Base-by-base conservation (phyloP, 495 filamentous ascomycete species). In the Lasiosphaeria hispida region DNA sequence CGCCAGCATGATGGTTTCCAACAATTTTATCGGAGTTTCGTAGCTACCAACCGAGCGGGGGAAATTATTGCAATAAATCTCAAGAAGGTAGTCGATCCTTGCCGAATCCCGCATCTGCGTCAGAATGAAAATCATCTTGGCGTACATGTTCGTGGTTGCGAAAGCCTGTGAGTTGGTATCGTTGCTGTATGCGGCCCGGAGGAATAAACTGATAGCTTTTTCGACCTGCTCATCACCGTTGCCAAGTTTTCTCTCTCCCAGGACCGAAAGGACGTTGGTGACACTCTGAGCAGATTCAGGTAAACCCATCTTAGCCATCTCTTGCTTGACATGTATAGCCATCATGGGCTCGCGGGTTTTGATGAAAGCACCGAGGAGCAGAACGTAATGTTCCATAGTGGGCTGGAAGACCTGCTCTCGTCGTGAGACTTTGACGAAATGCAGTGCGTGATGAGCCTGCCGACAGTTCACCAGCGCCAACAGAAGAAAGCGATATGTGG, bases 401-500 rank as follows among this genome's bases (percentile, higher is more conserved):
- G 83, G 79, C 48, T 80, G 72, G 19, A 92, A 75, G 6, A 79
- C 73, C 7, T 77, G 75, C 15, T 82, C 73, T 57, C 74, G 78
- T 63, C 92, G 77, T 17, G 87, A 79, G 0, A 73, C 69, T 18
- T 75, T 69, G 33, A 97, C 74, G 39, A 94, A 84, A 43, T 75
- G 75, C 30, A 82, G 77, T 3, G 92, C 94, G 59, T 81, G 78
- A 50, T 85, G 78, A 9, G 88, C 77, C 64, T 86, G 82, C 7
- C 79, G 73, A 51, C 80, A 71, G 52, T 87, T 66, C 7, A 79
- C 75, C 30, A 96, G 74, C n/a, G 82, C 82, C 48, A 86, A 79
- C 70, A 97, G 87, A 36, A 95, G 71, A 57, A 87, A 82, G 34
- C 79, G 81, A 69, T 92, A 93, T 7, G 93, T 93, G 65, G 82